Evolutionary conservation across 169 alveolate genomes (phyloP), one percentile per base, ranked within the genome.

Genomic region (Theileria orientalis): DNA sequence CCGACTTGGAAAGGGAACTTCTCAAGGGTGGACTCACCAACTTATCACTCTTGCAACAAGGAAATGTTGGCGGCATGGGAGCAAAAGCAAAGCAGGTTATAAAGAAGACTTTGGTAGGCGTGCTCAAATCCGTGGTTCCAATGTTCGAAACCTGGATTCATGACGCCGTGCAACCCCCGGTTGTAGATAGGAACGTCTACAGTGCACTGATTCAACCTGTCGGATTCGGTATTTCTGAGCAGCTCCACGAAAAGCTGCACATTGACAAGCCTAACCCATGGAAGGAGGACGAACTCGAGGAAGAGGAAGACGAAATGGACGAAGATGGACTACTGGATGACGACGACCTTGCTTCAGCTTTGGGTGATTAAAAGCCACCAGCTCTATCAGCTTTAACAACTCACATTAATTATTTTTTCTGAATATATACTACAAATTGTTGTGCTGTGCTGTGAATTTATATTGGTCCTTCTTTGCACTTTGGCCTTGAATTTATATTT

Each of bases 111-210:
- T 63, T 73, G 57, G 30, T 82, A 3, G 19, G 67, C 35, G 71
- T 82, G 56, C 19, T 59, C 70, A 82, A 69, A 71, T 74, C 69
- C 64, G 16, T 74, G 74, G n/a, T 82, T 19, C 89, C 89, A 51
- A 41, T 82, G 40, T 68, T 82, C 30, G 89, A 72, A 52, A 9
- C 21, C 46, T 73, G 83, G 83, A 69, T 82, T 56, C 78, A 70
- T 52, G 89, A 82, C 40, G 49, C 84, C 30, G 83, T 82, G 21
- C 70, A 67, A 80, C 89, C 89, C 19, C 89, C 89, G 35, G 74
- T 67, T 54, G 76, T 77, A 57, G 61, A 69, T 62, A 52, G 27
- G 16, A 46, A 64, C 67, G 84, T 82, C 61, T 82, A 73, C 89
- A 25, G 27, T 23, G 56, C 64, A 52, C 84, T 82, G 62, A 47